Conservation (phyloP, 371 early-diverging fungal genomes). For the Lichtheimia hyalospora region DNA sequence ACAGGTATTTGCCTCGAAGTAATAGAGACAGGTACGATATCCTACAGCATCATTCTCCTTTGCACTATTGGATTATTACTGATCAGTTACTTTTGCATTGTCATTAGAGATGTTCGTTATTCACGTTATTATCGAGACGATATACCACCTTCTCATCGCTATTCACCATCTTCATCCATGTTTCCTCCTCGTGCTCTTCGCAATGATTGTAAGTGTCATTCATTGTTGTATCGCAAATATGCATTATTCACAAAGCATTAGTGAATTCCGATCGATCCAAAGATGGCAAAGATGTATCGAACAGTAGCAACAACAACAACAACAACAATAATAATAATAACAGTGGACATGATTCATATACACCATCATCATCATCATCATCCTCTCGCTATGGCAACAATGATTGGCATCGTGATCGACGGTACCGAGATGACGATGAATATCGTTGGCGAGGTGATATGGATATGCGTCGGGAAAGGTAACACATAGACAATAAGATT, state of each 20-base stretch:
- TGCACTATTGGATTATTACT: neutral
- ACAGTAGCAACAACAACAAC: neutral
- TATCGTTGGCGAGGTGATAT: slow-evolving; percentile 41
- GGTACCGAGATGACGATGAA: slow-evolving; percentile 44
- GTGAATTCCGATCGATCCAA: slow-evolving; percentile 17
- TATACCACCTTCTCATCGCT: slow-evolving; percentile 31
- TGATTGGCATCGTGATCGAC: slow-evolving; percentile 47
- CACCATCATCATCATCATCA: neutral
- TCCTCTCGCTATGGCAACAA: slow-evolving; percentile 25
- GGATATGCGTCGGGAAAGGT: slow-evolving; percentile 38
- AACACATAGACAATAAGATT: neutral
- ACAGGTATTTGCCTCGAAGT: slow-evolving; percentile 36
- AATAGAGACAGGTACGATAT: slow-evolving; percentile 29
- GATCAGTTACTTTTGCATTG: neutral
- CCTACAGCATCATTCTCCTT: neutral
- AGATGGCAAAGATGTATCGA: slow-evolving; percentile 4
- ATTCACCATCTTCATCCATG: slow-evolving; percentile 26
- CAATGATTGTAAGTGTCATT: slow-evolving; percentile 30
- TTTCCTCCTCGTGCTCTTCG: slow-evolving; percentile 30
- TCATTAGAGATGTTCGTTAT: slow-evolving; percentile 37
- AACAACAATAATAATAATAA: neutral
- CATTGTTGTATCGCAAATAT: too few relatives aligned
- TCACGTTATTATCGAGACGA: slow-evolving; percentile 51
- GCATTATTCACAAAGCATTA: neutral
- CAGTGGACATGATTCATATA: slow-evolving; percentile 11